These are phyloP conservation scores for Cardiospermum halicacabum DNA, from an alignment of 345 rosid genomes.

Conservation along the genomic window DNA sequence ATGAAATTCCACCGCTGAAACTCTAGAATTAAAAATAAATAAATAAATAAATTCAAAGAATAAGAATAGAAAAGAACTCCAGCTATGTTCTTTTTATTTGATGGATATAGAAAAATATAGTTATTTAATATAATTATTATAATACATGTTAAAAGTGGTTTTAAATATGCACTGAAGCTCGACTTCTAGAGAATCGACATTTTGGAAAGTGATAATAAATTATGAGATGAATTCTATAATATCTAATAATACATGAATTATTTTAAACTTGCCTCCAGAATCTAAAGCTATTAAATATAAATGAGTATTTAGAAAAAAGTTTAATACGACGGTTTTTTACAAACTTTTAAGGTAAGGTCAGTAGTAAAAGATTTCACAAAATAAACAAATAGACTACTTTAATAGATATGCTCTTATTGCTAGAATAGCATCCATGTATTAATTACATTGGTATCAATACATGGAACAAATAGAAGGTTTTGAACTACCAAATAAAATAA, in stretches of 20 bases:
- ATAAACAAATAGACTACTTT: conserved; percentile 3
- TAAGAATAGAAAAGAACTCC: not conserved
- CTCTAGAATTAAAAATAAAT: no score
- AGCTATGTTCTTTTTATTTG: no score
- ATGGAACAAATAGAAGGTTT: not conserved
- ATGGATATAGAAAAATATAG: not conserved
- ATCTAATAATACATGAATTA: conserved; percentile 2
- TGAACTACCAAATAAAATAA: not conserved
- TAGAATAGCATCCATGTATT: not conserved
- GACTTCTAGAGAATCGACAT: not conserved
- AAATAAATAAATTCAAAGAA: no score
- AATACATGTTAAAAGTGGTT: not conserved
- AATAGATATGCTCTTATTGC: not conserved
- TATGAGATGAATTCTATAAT: conserved; percentile 4
- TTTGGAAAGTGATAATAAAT: conserved; percentile 7
- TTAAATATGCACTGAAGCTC: not conserved
- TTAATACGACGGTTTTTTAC: not conserved
- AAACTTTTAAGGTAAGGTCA: conserved; percentile 1
- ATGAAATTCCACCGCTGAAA: no score
- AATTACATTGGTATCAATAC: conserved; percentile 6
- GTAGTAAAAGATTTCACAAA: conserved; percentile 1
- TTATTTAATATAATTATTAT: not conserved
- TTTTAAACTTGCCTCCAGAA: not conserved
- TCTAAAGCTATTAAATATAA: conserved; percentile 5
- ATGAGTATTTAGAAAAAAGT: conserved; percentile 1